phyloP scores from a whole-genome alignment of 352 stramenopile species.

The Pythium volutum region DNA sequence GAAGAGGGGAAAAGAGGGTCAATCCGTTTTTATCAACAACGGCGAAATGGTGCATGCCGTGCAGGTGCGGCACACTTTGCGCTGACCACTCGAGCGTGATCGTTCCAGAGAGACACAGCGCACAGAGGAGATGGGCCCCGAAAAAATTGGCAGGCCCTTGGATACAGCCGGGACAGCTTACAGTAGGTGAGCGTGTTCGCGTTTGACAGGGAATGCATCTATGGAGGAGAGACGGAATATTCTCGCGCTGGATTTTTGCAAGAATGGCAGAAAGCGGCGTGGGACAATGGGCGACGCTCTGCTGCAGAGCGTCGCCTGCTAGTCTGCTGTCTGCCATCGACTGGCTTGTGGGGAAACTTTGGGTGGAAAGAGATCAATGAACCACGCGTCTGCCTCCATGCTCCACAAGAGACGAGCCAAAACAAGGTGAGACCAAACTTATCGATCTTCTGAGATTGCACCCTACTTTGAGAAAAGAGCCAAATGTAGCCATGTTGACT shows the following conservation, averaged over 20 bases:
- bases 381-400: no score
- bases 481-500: background rate
- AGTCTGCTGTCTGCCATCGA: no score
- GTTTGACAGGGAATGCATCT: slow-evolving; percentile 3
- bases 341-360: background rate
- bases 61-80: background rate
- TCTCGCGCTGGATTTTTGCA: no score
- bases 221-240: background rate
- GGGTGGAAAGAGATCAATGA: no score
- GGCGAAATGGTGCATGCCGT: background rate
- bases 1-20: no score
- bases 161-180: background rate
- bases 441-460: no score
- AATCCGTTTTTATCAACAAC: background rate
- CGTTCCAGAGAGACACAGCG: slow-evolving; percentile 9
- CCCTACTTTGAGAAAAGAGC: background rate
- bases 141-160: no score
- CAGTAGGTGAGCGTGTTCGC: background rate
- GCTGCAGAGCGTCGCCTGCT: no score
- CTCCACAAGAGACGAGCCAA: background rate
- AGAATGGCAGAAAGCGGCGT: no score
- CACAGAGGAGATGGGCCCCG: background rate
- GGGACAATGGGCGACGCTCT: background rate
- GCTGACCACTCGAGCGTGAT: background rate
- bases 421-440: background rate